Conservation (phyloP, 371 early-diverging fungal species). For the Mortierella sp. region DNA sequence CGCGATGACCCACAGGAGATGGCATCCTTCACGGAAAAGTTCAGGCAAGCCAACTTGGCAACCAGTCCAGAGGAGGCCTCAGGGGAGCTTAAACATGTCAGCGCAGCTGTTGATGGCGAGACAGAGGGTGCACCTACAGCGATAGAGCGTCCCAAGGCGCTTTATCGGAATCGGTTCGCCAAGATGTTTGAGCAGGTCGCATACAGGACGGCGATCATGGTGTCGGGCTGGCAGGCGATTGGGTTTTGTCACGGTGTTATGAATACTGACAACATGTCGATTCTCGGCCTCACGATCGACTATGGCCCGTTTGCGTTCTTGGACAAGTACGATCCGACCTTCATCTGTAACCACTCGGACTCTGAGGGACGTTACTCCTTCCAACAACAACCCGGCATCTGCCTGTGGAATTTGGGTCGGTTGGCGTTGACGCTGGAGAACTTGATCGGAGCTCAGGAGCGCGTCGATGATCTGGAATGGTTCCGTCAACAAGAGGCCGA, state of each 20-base stretch:
- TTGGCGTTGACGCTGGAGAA: conserved; percentile 78
- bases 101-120: conserved; percentile 18
- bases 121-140: conserved; percentile 16
- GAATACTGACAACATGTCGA: conserved; percentile 94
- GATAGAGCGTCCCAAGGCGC: conserved; percentile 12
- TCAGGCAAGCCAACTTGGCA: conserved; percentile 33
- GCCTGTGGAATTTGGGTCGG: conserved; percentile 84
- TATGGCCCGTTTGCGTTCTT: conserved; percentile 93
- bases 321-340: conserved; percentile 85
- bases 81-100: not conserved
- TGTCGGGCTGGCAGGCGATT: conserved; percentile 90
- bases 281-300: conserved; percentile 88
- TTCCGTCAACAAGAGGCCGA: conserved; percentile 33
- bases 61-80: not conserved
- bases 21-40: conserved; percentile 42
- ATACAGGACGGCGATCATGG: conserved; percentile 79
- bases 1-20: conserved; percentile 56
- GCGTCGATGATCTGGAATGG: conserved; percentile 58
- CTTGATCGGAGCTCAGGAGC: conserved; percentile 73
- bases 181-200: conserved; percentile 74
- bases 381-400: conserved; percentile 87
- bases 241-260: conserved; percentile 91
- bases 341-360: conserved; percentile 86
- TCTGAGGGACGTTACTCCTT: conserved; percentile 79
- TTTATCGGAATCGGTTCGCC: conserved; percentile 68